A percentile compares a stretch with the other conserved stretches of the same genome.
phyloP scores from a whole-genome alignment of 495 filamentous ascomycete genomes.

The Daldinia childiae region DNA sequence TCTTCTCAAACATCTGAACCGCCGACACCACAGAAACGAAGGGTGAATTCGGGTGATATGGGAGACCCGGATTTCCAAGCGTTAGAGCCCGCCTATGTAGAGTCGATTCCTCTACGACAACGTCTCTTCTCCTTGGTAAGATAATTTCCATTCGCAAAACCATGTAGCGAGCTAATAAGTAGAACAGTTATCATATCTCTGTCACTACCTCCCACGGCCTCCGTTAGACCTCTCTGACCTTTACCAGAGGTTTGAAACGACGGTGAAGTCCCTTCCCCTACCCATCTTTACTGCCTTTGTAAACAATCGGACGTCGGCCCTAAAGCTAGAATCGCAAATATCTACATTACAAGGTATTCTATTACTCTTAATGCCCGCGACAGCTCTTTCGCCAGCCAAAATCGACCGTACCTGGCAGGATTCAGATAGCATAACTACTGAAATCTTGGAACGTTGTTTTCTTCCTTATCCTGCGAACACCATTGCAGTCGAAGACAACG shows the following conservation, averaged over 20 bases:
- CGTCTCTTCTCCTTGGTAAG: conserved; percentile 63
- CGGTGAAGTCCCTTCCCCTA: conserved; percentile 71
- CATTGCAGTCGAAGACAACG: conserved; percentile 72
- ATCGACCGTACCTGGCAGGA: conserved; percentile 51
- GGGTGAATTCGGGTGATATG: conserved; percentile 19
- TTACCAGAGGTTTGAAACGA: conserved; percentile 72
- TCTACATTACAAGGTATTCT: conserved; percentile 73
- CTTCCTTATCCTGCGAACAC: conserved; percentile 77
- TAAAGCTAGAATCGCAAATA: conserved; percentile 62
- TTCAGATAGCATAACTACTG: conserved; percentile 60
- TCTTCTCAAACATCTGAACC: conserved; percentile 48
- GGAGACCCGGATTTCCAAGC: conserved; percentile 40
- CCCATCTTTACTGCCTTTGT: conserved; percentile 78
- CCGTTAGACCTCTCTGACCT: conserved; percentile 67
- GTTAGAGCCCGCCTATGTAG: conserved; percentile 57
- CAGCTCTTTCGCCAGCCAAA: conserved; percentile 59
- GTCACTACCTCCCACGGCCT: conserved; percentile 44
- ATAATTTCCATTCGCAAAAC: not conserved
- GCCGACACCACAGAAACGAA: conserved; percentile 45
- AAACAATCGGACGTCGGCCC: conserved; percentile 55
- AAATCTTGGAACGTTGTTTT: conserved; percentile 72
- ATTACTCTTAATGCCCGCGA: conserved; percentile 66
- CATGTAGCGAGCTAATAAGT: conserved; percentile 3
- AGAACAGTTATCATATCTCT: conserved; percentile 42
- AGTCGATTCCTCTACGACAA: conserved; percentile 70